These are phyloP conservation scores for Vitis riparia DNA, from an alignment of 164 flowering plant species.

Conservation along the genomic window DNA sequence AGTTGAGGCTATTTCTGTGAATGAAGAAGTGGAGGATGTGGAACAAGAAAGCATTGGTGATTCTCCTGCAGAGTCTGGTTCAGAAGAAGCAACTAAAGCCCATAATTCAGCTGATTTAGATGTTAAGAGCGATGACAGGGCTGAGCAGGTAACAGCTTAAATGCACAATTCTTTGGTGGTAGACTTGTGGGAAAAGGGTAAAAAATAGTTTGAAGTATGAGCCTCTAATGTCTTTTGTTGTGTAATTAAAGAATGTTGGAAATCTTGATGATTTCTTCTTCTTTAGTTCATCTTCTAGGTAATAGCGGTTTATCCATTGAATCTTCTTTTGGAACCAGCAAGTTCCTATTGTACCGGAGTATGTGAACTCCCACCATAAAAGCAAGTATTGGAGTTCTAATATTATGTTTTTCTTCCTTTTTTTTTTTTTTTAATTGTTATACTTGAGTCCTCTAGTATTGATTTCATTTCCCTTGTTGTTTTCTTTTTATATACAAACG, in stretches of 20 bases:
- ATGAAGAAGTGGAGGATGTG: conserved; percentile 8
- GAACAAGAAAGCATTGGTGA: conserved; percentile 12
- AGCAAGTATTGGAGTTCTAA: too few species aligned
- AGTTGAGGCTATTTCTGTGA: conserved; percentile 10
- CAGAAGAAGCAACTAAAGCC: conserved; percentile 3
- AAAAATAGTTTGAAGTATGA: background rate
- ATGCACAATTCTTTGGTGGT: background rate
- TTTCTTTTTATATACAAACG: too few species aligned
- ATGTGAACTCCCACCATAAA: too few species aligned
- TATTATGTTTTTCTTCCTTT: too few species aligned
- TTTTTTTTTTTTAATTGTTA: too few species aligned
- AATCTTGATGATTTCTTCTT: background rate
- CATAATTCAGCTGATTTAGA: conserved; percentile 9
- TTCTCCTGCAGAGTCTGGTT: conserved; percentile 6
- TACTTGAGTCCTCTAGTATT: too few species aligned
- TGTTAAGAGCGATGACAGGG: conserved; percentile 2
- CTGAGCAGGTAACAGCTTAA: conserved; percentile 8
- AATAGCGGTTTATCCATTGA: too few species aligned
- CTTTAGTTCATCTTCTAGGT: background rate
- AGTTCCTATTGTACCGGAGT: too few species aligned
- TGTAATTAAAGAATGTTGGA: conserved; percentile 3
- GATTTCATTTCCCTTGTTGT: too few species aligned
- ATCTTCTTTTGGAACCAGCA: too few species aligned
- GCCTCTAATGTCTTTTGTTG: background rate
- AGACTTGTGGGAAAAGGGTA: background rate